Evolutionary conservation across 2,329 filamentous ascomycete genomes (phyloP), one percentile per base, ranked within the genome.

Genomic region (Xylariaceae sp.): DNA sequence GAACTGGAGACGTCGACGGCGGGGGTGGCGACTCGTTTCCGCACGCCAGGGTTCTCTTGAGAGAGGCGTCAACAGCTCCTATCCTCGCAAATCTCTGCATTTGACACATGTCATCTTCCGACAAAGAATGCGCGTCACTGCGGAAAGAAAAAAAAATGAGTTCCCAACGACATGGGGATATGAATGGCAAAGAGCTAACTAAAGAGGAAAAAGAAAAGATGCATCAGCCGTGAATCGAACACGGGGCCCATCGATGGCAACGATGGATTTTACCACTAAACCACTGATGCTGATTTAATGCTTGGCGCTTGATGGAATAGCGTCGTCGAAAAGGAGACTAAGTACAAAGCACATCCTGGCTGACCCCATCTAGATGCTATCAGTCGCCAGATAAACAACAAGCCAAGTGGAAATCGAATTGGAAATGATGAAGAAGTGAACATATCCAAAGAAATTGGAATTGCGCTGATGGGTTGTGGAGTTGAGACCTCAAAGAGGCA

Each of bases 171-270:
- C 23, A 5, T 30, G 23, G 23, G 23, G 3, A 4, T 30, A 5
- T 4, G 23, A 1, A 30, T 30, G 4, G 23, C 23, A 17, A 15
- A 15, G 47, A 30, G 18, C 9, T 34, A 30, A 30, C 9, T 34
- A 30, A 30, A 30, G 23, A 30, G 4, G 23, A 30, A 23, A 34
- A 8, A 7, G 30, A 30, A 49, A 48, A 45, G 17, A 53, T 74
- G 72, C 71, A 74, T 70, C 66, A 73, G 71, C 74, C 74, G 73
- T 66, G 74, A 76, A 75, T 75, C 73, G 74, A 76, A 75, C 74
- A 66, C 73, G 74, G 74, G 74, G 74, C 76, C 74, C 75, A 76
- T 78, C 76, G 75, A 78, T 78, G 76, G 76, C 76, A 78, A 78
- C 76, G 76, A 78, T 76, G 75, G 74, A 78, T 78, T 77, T 77